Evolutionary conservation across 257 asterid genomes (phyloP).

Genomic region (Schizonepeta tenuifolia): DNA sequence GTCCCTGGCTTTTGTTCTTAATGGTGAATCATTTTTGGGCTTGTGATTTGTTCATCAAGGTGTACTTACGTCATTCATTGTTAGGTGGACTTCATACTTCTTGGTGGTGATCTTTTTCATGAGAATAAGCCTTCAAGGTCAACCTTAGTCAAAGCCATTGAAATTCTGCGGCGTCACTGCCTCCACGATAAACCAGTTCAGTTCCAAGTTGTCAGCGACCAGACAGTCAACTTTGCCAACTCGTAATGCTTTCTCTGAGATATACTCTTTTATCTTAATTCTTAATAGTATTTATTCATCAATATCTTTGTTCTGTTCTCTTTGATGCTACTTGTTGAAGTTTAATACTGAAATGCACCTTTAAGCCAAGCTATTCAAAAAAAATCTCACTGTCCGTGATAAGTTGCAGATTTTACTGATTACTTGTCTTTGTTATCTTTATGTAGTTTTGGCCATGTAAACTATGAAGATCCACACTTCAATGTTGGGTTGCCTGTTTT

Average conservation of each 20-base stretch:
- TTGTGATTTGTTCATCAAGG: neutral
- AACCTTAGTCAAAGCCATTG: conserved; percentile 90
- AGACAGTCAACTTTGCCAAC: conserved; percentile 92
- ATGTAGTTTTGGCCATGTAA: conserved; percentile 93
- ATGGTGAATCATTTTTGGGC: neutral
- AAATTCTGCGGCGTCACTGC: conserved; percentile 91
- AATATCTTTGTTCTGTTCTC: conserved; percentile 14
- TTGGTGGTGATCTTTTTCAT: conserved; percentile 96
- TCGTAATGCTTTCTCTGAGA: conserved; percentile 46
- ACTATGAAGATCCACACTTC: conserved; percentile 99
- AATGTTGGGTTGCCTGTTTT: conserved; percentile 98
- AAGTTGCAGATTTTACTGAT: neutral
- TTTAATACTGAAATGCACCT: conserved; percentile 8
- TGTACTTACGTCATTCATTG: neutral
- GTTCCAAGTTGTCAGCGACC: conserved; percentile 98
- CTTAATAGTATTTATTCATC: neutral
- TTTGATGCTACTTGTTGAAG: neutral
- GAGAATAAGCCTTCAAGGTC: conserved; percentile 98
- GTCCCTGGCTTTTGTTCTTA: neutral
- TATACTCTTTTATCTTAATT: conserved; percentile 5
- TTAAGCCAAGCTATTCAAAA: neutral
- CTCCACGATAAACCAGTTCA: conserved; percentile 83
- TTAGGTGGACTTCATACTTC: conserved; percentile 92
- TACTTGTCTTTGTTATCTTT: conserved; percentile 24
- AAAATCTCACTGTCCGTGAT: neutral